Conservation (phyloP, 352 stramenopile genomes). For the Globisporangium echinulatum region DNA sequence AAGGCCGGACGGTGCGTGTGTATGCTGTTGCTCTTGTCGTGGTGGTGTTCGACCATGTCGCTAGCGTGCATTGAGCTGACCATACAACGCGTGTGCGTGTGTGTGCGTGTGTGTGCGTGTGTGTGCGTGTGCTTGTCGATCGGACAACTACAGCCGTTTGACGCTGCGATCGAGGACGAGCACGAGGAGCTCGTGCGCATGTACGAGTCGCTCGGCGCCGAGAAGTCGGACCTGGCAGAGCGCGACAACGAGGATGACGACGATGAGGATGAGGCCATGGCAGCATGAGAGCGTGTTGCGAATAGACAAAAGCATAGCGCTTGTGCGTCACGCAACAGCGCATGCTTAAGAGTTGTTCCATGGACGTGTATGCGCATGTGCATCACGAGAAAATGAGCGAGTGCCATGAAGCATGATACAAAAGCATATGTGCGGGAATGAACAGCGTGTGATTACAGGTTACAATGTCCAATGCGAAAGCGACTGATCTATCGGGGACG, state of each 20-base stretch:
- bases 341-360: no score
- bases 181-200: conserved; percentile 41
- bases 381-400: no score
- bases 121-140: conserved; percentile 1
- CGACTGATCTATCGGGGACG: no score
- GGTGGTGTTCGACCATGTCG: background rate
- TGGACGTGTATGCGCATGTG: no score
- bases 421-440: no score
- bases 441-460: no score
- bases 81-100: background rate
- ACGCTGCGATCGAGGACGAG: conserved; percentile 59
- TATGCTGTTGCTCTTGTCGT: conserved; percentile 7
- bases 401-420: no score
- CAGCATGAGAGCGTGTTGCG: conserved; percentile 11
- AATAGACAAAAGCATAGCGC: no score
- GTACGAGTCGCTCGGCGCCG: conserved; percentile 40
- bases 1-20: conserved; percentile 33
- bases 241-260: conserved; percentile 21
- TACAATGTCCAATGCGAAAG: no score
- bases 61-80: background rate
- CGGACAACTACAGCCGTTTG: conserved; percentile 28
- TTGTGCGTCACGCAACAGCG: no score
- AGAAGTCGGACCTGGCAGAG: conserved; percentile 34
- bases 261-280: conserved; percentile 12
- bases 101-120: conserved; percentile 6